Percentiles rank a stretch among this genome's conserved stretches.
Evolutionary conservation across 768 basidiomycete species (phyloP).

Genomic region (Heimioporus sp.): DNA sequence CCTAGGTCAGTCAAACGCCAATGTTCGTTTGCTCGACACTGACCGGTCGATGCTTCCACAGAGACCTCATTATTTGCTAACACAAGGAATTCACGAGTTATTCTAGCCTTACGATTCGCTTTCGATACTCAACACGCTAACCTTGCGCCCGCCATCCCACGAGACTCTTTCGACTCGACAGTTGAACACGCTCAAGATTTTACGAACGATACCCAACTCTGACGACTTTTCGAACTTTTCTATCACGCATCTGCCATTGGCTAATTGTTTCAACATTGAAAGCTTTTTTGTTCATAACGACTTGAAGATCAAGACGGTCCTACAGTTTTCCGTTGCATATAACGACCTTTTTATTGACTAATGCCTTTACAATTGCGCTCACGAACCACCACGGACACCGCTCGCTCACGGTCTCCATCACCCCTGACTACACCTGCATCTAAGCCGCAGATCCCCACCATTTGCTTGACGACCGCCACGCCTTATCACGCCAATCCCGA

Average conservation of each 20-base stretch:
- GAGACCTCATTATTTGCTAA: slow-evolving; percentile 18
- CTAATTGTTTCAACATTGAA: slow-evolving; percentile 16
- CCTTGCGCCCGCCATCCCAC: slow-evolving; percentile 14
- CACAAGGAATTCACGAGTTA: slow-evolving; percentile 21
- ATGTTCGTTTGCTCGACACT: not conserved
- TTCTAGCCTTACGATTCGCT: slow-evolving; percentile 20
- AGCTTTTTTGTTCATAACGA: slow-evolving; percentile 24
- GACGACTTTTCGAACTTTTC: slow-evolving; percentile 19
- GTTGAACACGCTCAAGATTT: slow-evolving; percentile 14
- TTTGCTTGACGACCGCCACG: slow-evolving; percentile 66
- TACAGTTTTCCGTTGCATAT: slow-evolving; percentile 17
- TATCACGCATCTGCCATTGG: not conserved
- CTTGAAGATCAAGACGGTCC: slow-evolving; percentile 19
- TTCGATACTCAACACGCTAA: slow-evolving; percentile 16
- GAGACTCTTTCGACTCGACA: slow-evolving; percentile 15
- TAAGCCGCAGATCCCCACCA: slow-evolving; percentile 50
- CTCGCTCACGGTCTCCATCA: slow-evolving; percentile 27
- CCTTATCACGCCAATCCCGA: slow-evolving; percentile 49
- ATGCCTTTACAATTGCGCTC: slow-evolving; percentile 32
- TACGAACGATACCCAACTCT: slow-evolving; percentile 19
- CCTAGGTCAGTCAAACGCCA: slow-evolving; percentile 17
- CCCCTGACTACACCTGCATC: slow-evolving; percentile 26
- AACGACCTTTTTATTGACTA: slow-evolving; percentile 23
- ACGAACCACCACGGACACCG: slow-evolving; percentile 26
- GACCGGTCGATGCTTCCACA: not conserved